Percentiles rank a stretch among this genome's conserved stretches.
Evolutionary conservation across 1,139 yeast genomes (phyloP).

Genomic region (Sugiyamaella xylanicola): DNA sequence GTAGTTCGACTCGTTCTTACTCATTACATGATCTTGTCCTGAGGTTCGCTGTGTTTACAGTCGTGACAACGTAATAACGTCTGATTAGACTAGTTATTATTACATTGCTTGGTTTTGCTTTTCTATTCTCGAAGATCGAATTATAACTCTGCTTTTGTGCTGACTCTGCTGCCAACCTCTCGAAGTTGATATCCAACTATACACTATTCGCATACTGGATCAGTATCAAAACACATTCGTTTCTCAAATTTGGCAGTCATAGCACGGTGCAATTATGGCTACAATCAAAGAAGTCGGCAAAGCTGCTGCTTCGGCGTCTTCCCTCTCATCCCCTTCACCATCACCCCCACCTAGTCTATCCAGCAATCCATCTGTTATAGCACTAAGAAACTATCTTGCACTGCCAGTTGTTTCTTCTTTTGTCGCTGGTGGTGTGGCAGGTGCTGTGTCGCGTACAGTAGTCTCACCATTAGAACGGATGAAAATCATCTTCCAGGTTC

Average conservation of each 20-base stretch:
- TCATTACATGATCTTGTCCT: background rate
- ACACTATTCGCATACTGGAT: background rate
- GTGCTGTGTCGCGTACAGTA: constrained; percentile 88
- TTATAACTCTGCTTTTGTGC: no score
- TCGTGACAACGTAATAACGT: no score
- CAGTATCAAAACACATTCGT: background rate
- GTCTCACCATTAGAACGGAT: constrained; percentile 96
- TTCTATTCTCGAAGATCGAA: no score
- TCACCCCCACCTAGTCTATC: constrained; percentile 3
- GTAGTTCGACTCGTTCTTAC: no score
- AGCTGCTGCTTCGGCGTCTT: constrained; percentile 5
- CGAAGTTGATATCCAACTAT: no score
- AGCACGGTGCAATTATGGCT: constrained; percentile 9
- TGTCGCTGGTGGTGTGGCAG: constrained; percentile 79
- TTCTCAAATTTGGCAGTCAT: background rate
- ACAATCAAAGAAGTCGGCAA: constrained; percentile 19
- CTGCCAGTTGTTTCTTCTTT: constrained; percentile 57
- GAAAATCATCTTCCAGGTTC: constrained; percentile 86
- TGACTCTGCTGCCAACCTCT: no score
- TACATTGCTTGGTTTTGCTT: background rate
- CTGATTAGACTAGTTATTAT: background rate
- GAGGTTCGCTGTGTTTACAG: background rate
- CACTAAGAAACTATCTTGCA: constrained; percentile 33
- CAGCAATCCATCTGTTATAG: constrained; percentile 7
- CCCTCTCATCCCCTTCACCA: background rate